Evolutionary conservation across 2,329 filamentous ascomycete species (phyloP).

Genomic region (Trichophyton rubrum): DNA sequence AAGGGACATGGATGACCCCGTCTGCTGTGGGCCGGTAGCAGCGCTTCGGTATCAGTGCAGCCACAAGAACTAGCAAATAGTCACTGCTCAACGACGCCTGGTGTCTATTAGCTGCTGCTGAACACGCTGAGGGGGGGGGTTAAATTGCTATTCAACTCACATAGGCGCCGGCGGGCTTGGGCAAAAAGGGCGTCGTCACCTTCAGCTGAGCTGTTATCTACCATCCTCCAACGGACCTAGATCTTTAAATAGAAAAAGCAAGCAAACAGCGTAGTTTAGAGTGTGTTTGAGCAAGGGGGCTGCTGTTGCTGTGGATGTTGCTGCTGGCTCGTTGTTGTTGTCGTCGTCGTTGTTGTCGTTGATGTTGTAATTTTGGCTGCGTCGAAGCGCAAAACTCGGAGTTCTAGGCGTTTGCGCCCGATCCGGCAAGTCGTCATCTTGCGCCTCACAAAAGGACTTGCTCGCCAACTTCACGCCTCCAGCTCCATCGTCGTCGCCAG

Average conservation of each 20-base stretch:
- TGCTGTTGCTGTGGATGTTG: neutral
- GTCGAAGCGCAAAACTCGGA: neutral
- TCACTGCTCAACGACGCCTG: neutral
- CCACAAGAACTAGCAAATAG: neutral
- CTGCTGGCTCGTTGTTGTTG: neutral
- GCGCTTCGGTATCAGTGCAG: neutral
- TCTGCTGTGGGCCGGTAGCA: neutral
- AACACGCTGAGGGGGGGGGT: neutral
- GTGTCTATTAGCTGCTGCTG: neutral
- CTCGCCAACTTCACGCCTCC: too few species aligned
- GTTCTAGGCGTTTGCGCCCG: neutral
- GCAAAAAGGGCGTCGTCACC: neutral
- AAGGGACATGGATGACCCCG: neutral
- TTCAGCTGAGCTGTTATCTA: neutral
- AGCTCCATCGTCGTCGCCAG: too few species aligned
- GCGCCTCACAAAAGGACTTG: neutral
- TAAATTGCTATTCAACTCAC: neutral
- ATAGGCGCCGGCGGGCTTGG: neutral
- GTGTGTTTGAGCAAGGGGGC: neutral
- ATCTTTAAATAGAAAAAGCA: neutral
- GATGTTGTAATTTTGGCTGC: too few species aligned
- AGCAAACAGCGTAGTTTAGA: neutral
- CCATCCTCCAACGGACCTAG: neutral
- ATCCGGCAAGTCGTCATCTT: neutral
- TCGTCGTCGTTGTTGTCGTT: neutral